phyloP scores from a whole-genome alignment of 768 basidiomycete genomes.

The Boletus sp. region DNA sequence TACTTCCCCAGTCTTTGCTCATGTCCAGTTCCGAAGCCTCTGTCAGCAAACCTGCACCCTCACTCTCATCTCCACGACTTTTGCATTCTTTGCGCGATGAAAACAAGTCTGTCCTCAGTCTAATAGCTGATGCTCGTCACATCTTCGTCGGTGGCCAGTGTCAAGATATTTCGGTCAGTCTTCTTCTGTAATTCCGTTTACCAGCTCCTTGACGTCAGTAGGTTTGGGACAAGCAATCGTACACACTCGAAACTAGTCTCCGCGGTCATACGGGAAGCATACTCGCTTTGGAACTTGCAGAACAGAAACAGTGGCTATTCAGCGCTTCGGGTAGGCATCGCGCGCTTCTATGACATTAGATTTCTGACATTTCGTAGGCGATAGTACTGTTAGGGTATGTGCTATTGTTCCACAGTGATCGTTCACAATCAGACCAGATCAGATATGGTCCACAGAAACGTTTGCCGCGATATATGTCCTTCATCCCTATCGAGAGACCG shows the following conservation, averaged over 20 bases:
- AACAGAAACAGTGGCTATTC: slow-evolving; percentile 81
- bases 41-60: slow-evolving; percentile 54
- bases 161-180: slow-evolving; percentile 67
- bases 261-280: slow-evolving; percentile 85
- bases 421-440: slow-evolving; percentile 6
- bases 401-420: background rate
- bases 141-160: slow-evolving; percentile 86
- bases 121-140: slow-evolving; percentile 67
- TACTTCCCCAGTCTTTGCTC: background rate
- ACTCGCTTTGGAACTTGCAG: slow-evolving; percentile 72
- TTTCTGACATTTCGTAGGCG: slow-evolving; percentile 48
- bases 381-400: slow-evolving; percentile 81
- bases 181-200: background rate
- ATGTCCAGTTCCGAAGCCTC: slow-evolving; percentile 43
- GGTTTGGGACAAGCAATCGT: slow-evolving; percentile 84
- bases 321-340: slow-evolving; percentile 74
- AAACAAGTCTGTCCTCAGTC: slow-evolving; percentile 67
- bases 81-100: slow-evolving; percentile 71
- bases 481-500: slow-evolving; percentile 73
- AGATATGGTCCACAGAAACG: slow-evolving; percentile 82
- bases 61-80: slow-evolving; percentile 47
- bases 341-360: background rate
- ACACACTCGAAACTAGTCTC: slow-evolving; percentile 65
- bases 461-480: slow-evolving; percentile 70
- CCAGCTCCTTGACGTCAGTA: slow-evolving; percentile 29